Evolutionary conservation across 257 asterid genomes (phyloP).

Genomic region (Rauvolfia tetraphylla): DNA sequence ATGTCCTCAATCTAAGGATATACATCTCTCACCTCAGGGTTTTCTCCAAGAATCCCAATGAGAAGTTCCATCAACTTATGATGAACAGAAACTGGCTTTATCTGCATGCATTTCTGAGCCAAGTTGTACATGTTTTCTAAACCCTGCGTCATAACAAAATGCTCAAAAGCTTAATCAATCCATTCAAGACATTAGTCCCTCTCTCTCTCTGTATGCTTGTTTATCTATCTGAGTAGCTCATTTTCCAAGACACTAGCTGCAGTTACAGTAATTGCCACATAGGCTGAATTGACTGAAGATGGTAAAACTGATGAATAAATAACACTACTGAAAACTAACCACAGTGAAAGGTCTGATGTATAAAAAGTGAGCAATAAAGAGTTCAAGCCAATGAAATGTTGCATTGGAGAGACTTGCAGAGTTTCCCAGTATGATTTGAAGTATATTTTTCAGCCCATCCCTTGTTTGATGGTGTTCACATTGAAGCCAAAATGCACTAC

Average conservation of each 20-base stretch:
- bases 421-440: conserved; percentile 88
- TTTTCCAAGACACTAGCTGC: neutral
- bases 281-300: neutral
- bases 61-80: conserved; percentile 78
- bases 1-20: neutral
- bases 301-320: neutral
- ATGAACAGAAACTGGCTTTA: conserved; percentile 56
- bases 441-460: conserved; percentile 76
- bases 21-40: conserved; percentile 58
- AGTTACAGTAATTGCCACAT: neutral
- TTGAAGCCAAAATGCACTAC: conserved; percentile 89
- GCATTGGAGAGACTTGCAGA: conserved; percentile 56
- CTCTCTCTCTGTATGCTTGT: neutral
- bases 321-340: conserved; percentile 36
- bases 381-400: conserved; percentile 88
- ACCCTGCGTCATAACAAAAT: conserved; percentile 53
- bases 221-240: neutral
- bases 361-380: conserved; percentile 72
- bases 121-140: conserved; percentile 76
- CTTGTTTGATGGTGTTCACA: conserved; percentile 79
- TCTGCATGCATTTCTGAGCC: conserved; percentile 84
- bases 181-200: neutral
- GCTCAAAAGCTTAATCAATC: conserved; percentile 11
- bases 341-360: conserved; percentile 84
- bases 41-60: conserved; percentile 79